Evolutionary conservation across 495 filamentous ascomycete genomes (phyloP).

Genomic region (Xylaria flabelliformis): DNA sequence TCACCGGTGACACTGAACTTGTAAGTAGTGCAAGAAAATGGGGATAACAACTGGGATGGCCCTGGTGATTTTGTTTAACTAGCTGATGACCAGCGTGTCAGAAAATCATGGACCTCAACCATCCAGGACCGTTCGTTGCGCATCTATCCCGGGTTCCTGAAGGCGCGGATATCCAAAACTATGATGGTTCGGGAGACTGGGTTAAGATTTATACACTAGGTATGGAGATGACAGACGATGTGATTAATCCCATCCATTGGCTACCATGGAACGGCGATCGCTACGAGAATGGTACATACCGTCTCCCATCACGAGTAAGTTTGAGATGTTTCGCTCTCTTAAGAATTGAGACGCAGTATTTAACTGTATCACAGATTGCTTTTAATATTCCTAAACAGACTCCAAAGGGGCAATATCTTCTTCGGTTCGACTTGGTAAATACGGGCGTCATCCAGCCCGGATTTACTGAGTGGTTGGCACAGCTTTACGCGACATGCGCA

Average conservation of each 20-base stretch:
- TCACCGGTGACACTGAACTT: neutral
- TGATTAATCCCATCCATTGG: neutral
- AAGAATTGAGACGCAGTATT: neutral
- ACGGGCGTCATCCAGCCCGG: neutral
- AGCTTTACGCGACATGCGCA: constrained; percentile 5
- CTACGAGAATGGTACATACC: neutral
- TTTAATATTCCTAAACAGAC: constrained; percentile 15
- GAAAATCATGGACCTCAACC: constrained; percentile 15
- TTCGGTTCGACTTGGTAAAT: neutral
- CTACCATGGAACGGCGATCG: constrained; percentile 2
- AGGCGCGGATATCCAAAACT: neutral
- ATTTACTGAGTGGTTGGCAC: neutral
- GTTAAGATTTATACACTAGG: constrained; percentile 19
- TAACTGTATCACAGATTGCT: neutral
- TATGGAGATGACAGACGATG: neutral
- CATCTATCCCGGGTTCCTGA: constrained; percentile 21
- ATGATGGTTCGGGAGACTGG: constrained; percentile 22
- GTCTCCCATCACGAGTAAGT: constrained; percentile 1
- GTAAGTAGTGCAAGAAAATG: neutral
- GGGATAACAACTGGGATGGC: neutral
- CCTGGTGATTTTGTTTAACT: neutral
- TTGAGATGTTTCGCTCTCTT: neutral
- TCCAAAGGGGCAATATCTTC: constrained; percentile 10
- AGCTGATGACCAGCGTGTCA: neutral
- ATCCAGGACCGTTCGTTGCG: constrained; percentile 9